phyloP scores from a whole-genome alignment of 2,329 filamentous ascomycete genomes.

The Alternaria dauci region DNA sequence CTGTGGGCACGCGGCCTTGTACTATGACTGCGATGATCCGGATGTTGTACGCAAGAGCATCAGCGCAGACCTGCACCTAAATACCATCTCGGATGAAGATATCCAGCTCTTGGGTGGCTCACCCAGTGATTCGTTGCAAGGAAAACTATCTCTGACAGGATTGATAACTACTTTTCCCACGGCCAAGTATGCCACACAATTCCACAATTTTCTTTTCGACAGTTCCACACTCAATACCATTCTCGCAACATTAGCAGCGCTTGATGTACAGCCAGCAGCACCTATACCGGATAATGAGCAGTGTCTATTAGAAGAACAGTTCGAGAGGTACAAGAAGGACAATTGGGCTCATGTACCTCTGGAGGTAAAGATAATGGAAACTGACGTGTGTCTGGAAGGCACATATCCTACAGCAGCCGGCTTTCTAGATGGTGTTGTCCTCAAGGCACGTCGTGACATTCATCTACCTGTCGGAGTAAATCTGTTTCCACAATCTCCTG shows the following conservation, averaged over 20 bases:
- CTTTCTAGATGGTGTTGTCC: conserved; percentile 9
- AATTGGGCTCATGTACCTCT: conserved; percentile 10
- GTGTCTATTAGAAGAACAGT: neutral
- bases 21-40: conserved; percentile 19
- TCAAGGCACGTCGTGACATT: conserved; percentile 15
- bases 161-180: conserved; percentile 4
- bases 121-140: neutral
- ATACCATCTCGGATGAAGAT: conserved; percentile 9
- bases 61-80: conserved; percentile 22
- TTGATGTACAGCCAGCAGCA: neutral
- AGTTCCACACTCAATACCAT: neutral
- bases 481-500: conserved; percentile 7
- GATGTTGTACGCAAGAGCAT: conserved; percentile 14
- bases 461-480: conserved; percentile 12
- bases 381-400: conserved; percentile 8
- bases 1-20: conserved; percentile 15
- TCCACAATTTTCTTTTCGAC: conserved; percentile 18
- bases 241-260: neutral
- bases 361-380: neutral
- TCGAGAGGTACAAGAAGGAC: neutral
- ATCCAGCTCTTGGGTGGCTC: neutral
- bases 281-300: neutral
- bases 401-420: neutral
- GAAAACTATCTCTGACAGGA: neutral
- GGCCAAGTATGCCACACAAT: neutral